These are phyloP conservation scores for Hydnomerulius pinastri DNA, from an alignment of 768 basidiomycete species.

Conservation along the genomic window DNA sequence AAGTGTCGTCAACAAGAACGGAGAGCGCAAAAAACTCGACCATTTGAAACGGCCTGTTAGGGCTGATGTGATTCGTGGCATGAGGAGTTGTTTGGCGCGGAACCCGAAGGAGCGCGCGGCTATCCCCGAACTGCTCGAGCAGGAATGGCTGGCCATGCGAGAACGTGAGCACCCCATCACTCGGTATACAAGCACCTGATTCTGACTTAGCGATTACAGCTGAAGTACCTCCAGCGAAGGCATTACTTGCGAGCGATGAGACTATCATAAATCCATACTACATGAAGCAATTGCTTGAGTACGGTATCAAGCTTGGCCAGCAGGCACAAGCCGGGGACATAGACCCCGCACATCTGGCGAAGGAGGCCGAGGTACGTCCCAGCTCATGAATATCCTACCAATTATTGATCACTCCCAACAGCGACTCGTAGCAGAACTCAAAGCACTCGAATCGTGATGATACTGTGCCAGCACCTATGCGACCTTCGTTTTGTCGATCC, in stretches of 20 bases:
- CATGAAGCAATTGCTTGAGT: slow-evolving; percentile 73
- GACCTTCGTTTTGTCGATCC: slow-evolving; percentile 10
- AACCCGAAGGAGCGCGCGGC: slow-evolving; percentile 82
- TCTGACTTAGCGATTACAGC: slow-evolving; percentile 18
- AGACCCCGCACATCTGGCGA: slow-evolving; percentile 47
- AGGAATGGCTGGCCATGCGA: slow-evolving; percentile 74
- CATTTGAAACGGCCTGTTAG: slow-evolving; percentile 74
- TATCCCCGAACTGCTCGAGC: slow-evolving; percentile 82
- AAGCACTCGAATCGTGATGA: slow-evolving; percentile 44
- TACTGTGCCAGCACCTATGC: slow-evolving; percentile 1
- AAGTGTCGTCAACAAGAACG: slow-evolving; percentile 39
- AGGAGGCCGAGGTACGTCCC: slow-evolving; percentile 57
- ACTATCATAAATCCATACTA: slow-evolving; percentile 78
- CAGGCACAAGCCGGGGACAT: slow-evolving; percentile 40
- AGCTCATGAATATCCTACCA: not conserved
- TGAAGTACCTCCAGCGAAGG: slow-evolving; percentile 30
- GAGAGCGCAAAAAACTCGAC: slow-evolving; percentile 53
- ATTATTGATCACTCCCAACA: slow-evolving; percentile 24
- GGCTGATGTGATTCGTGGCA: slow-evolving; percentile 73
- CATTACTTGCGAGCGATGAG: slow-evolving; percentile 50
- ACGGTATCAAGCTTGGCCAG: slow-evolving; percentile 65
- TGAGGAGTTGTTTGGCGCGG: slow-evolving; percentile 79
- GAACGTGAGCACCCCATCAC: slow-evolving; percentile 26
- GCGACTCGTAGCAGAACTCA: slow-evolving; percentile 68
- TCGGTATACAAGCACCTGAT: not conserved